phyloP scores from a whole-genome alignment of 768 basidiomycete species.

The Solioccasus polychromus region DNA sequence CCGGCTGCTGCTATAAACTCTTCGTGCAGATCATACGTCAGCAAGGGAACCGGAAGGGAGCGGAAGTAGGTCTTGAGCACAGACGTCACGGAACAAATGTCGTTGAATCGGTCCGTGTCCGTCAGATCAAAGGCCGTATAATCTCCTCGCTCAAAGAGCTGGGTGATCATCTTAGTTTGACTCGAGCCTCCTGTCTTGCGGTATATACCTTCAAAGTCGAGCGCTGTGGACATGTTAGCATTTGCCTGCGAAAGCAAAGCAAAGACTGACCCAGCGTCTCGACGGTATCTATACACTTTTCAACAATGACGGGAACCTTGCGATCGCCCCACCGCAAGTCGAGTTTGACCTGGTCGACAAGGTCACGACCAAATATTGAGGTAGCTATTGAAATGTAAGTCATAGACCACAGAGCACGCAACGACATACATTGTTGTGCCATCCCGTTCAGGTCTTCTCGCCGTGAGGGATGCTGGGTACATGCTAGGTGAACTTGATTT shows the following conservation, averaged over 20 bases:
- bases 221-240: constrained; percentile 44
- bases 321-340: constrained; percentile 61
- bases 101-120: constrained; percentile 90
- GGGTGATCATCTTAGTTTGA: constrained; percentile 90
- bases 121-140: constrained; percentile 85
- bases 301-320: constrained; percentile 82
- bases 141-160: constrained; percentile 91
- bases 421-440: constrained; percentile 15
- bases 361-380: constrained; percentile 91
- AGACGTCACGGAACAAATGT: constrained; percentile 94
- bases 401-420: constrained; percentile 11
- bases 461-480: constrained; percentile 49
- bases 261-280: constrained; percentile 69
- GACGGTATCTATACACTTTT: constrained; percentile 95
- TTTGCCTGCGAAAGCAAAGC: not conserved
- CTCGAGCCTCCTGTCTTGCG: constrained; percentile 94
- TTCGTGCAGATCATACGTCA: constrained; percentile 90
- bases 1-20: constrained; percentile 78
- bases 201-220: constrained; percentile 98
- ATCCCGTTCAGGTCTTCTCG: constrained; percentile 32
- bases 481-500: constrained; percentile 61
- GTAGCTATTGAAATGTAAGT: constrained; percentile 48
- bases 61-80: constrained; percentile 97
- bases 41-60: constrained; percentile 82
- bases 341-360: constrained; percentile 76